A percentile compares a stretch with the other conserved stretches of the same genome.
These are phyloP conservation scores for Epichloe glyceriae DNA, from an alignment of 2,329 filamentous ascomycete genomes.

Conservation along the genomic window DNA sequence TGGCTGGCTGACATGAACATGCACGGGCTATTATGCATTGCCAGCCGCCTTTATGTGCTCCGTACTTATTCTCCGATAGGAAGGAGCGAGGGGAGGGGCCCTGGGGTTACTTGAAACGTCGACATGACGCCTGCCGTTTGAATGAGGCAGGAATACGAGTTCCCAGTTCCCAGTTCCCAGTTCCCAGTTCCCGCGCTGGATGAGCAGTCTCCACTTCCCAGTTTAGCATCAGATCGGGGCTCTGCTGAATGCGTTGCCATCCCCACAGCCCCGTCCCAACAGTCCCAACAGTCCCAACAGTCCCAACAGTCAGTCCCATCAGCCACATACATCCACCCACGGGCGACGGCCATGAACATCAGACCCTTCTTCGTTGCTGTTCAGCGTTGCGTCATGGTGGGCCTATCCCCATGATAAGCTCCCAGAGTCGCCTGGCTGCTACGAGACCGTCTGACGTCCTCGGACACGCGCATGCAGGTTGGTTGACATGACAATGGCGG, in stretches of 20 bases:
- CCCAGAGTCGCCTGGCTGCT: too few relatives aligned
- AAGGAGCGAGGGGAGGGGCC: too few relatives aligned
- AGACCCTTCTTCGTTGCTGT: background rate
- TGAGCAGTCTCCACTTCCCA: background rate
- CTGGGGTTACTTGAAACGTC: too few relatives aligned
- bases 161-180: too few relatives aligned
- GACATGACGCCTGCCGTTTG: too few relatives aligned
- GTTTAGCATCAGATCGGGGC: background rate
- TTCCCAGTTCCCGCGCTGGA: too few relatives aligned
- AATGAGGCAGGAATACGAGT: too few relatives aligned
- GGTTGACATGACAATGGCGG: background rate
- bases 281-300: background rate
- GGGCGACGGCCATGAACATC: too few relatives aligned
- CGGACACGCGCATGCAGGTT: too few relatives aligned
- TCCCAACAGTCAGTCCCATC: background rate
- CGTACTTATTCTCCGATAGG: background rate
- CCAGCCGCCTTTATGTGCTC: background rate
- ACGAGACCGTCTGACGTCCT: too few relatives aligned
- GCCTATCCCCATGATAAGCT: background rate
- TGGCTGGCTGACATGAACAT: too few relatives aligned
- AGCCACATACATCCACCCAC: background rate
- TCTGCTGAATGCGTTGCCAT: background rate
- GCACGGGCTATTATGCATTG: background rate
- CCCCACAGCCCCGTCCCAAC: background rate
- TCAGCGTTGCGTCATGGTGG: constrained; percentile 7